Evolutionary conservation across 2,329 filamentous ascomycete species (phyloP).

Genomic region (Apiospora aurea): DNA sequence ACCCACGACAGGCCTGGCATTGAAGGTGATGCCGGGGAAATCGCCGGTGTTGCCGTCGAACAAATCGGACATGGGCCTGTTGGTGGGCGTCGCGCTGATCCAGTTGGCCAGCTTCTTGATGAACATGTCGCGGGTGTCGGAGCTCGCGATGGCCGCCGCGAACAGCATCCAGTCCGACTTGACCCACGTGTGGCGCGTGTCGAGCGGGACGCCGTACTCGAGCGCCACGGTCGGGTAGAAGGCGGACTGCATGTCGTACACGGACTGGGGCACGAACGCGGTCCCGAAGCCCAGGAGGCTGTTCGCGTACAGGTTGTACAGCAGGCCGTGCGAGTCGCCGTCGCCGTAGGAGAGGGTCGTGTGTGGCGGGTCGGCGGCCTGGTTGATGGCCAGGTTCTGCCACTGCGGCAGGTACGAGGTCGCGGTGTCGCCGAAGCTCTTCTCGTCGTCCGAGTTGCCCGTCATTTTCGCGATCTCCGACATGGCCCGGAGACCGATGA

Average conservation of each 20-base stretch:
- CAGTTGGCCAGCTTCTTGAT: constrained; percentile 73
- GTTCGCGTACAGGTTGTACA: constrained; percentile 88
- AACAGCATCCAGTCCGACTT: constrained; percentile 92
- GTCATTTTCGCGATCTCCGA: constrained; percentile 70
- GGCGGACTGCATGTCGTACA: constrained; percentile 79
- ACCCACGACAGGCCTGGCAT: constrained; percentile 80
- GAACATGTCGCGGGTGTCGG: constrained; percentile 68
- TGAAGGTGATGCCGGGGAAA: constrained; percentile 72
- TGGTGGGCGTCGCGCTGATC: constrained; percentile 76
- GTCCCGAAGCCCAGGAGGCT: constrained; percentile 71
- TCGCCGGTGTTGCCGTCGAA: constrained; percentile 76
- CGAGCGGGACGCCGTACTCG: constrained; percentile 82
- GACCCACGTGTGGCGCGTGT: constrained; percentile 81
- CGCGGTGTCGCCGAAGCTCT: constrained; percentile 68
- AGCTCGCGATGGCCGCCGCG: constrained; percentile 75
- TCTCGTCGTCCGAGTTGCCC: constrained; percentile 62
- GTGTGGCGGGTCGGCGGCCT: constrained; percentile 66
- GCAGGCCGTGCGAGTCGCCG: constrained; percentile 55
- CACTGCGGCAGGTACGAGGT: constrained; percentile 75
- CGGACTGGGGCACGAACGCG: constrained; percentile 73
- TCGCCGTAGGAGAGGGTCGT: constrained; percentile 82
- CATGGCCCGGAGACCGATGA: constrained; percentile 84
- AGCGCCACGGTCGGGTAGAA: constrained; percentile 79
- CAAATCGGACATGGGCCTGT: constrained; percentile 77
- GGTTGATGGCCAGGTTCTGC: constrained; percentile 74